phyloP scores from a whole-genome alignment of 129 eudicot species.

The Arctium minus region DNA sequence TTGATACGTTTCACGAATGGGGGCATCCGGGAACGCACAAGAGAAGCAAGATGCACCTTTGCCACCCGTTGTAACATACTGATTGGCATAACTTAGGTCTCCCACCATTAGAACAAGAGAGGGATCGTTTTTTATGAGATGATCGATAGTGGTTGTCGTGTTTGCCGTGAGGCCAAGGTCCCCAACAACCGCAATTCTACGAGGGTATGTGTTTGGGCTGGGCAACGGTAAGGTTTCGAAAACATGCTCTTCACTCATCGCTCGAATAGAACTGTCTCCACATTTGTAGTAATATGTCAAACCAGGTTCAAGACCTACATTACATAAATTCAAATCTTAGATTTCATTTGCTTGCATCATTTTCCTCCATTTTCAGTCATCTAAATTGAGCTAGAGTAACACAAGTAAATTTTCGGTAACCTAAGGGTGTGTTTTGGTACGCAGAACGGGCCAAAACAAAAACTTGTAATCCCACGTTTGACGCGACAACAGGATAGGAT shows the following conservation, averaged over 20 bases:
- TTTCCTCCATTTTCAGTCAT: neutral
- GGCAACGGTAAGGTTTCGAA: constrained; percentile 60
- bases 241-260: constrained; percentile 69
- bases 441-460: too few relatives aligned
- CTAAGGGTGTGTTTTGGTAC: too few relatives aligned
- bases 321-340: neutral
- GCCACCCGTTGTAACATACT: constrained; percentile 84
- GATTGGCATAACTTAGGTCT: constrained; percentile 83
- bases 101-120: constrained; percentile 76
- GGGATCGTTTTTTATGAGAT: constrained; percentile 64
- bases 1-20: constrained; percentile 83
- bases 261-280: constrained; percentile 75
- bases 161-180: constrained; percentile 88
- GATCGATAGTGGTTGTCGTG: constrained; percentile 77
- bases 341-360: neutral
- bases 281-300: constrained; percentile 78
- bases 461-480: too few relatives aligned
- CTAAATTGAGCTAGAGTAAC: neutral
- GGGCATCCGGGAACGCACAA: constrained; percentile 78
- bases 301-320: constrained; percentile 74
- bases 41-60: constrained; percentile 76
- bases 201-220: constrained; percentile 52
- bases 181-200: constrained; percentile 69
- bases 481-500: too few relatives aligned
- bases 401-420: too few relatives aligned